Percentiles rank a stretch among this genome's conserved stretches.
Evolutionary conservation across 768 basidiomycete species (phyloP).

Genomic region (Russula sp.): DNA sequence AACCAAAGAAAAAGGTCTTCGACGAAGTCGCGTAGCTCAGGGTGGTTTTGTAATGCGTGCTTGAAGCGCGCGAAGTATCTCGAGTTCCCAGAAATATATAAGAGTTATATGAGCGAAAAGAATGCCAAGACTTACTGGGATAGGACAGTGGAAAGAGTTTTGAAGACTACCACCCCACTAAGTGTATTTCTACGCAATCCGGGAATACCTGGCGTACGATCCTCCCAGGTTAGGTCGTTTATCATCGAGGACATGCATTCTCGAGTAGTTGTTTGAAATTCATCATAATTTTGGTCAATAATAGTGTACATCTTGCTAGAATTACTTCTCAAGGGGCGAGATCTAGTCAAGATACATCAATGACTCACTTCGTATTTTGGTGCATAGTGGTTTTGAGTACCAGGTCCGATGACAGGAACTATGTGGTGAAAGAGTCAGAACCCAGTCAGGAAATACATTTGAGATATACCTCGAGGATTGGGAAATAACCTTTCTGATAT

Average conservation of each 20-base stretch:
- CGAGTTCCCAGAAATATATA: neutral
- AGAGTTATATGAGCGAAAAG: neutral
- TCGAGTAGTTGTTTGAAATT: slow-evolving; percentile 29
- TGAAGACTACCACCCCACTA: slow-evolving; percentile 35
- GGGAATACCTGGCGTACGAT: slow-evolving; percentile 24
- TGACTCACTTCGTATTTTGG: slow-evolving; percentile 36
- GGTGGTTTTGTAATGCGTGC: slow-evolving; percentile 48
- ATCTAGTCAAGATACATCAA: neutral
- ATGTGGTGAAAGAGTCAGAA: neutral
- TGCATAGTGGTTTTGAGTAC: slow-evolving; percentile 37
- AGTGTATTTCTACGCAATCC: slow-evolving; percentile 27
- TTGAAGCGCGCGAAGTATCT: slow-evolving; percentile 62
- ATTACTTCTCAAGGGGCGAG: neutral
- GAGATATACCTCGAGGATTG: slow-evolving; percentile 34
- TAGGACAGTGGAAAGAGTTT: slow-evolving; percentile 32
- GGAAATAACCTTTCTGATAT: slow-evolving; percentile 38
- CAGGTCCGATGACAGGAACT: slow-evolving; percentile 38
- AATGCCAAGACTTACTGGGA: slow-evolving; percentile 27
- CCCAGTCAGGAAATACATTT: neutral
- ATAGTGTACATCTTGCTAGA: slow-evolving; percentile 32
- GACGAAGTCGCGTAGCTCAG: slow-evolving; percentile 44
- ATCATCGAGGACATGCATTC: slow-evolving; percentile 34
- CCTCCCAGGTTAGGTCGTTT: slow-evolving; percentile 32
- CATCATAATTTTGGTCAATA: slow-evolving; percentile 35
- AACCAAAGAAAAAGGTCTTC: slow-evolving; percentile 47